Percentiles rank a stretch among this genome's conserved stretches.
These are phyloP conservation scores for Plectosphaerella cucumerina DNA, from an alignment of 2,329 filamentous ascomycete genomes.

Conservation along the genomic window DNA sequence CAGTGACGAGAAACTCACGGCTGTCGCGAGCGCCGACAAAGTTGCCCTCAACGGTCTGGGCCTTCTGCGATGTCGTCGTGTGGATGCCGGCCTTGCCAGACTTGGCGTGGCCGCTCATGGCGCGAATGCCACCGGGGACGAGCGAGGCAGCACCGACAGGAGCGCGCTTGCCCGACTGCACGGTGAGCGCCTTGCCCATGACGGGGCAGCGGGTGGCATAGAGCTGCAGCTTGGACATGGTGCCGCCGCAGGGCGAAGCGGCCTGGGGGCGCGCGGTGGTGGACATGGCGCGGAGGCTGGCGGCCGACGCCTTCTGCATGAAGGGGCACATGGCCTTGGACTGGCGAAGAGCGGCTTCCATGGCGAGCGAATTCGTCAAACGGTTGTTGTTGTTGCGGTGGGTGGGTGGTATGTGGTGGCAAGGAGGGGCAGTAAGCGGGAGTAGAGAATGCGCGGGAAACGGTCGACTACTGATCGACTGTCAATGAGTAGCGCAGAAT, in stretches of 20 bases:
- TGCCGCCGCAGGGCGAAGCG: constrained; percentile 74
- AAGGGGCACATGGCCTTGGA: constrained; percentile 97
- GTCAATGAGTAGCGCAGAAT: background rate
- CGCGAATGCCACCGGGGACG: constrained; percentile 40
- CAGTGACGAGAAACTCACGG: constrained; percentile 31
- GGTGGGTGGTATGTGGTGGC: background rate
- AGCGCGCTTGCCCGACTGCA: constrained; percentile 62
- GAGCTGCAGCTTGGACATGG: constrained; percentile 95
- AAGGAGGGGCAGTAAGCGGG: background rate
- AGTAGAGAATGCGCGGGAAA: background rate
- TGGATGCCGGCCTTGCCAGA: constrained; percentile 70
- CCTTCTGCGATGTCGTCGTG: constrained; percentile 73
- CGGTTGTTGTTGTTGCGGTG: background rate
- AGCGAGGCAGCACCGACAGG: background rate
- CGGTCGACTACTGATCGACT: background rate
- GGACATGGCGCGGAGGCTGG: constrained; percentile 84
- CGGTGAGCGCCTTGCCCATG: constrained; percentile 95
- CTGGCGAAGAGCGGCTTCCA: constrained; percentile 94
- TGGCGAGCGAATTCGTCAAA: constrained; percentile 33
- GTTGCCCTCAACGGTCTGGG: constrained; percentile 66
- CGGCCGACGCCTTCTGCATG: constrained; percentile 88
- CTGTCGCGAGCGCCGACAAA: constrained; percentile 43
- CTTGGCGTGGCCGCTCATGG: constrained; percentile 46
- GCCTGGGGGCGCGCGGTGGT: constrained; percentile 61
- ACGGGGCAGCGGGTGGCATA: constrained; percentile 93